Conservation (phyloP, 805 yeast genomes). For the Danielia reshetovae region DNA sequence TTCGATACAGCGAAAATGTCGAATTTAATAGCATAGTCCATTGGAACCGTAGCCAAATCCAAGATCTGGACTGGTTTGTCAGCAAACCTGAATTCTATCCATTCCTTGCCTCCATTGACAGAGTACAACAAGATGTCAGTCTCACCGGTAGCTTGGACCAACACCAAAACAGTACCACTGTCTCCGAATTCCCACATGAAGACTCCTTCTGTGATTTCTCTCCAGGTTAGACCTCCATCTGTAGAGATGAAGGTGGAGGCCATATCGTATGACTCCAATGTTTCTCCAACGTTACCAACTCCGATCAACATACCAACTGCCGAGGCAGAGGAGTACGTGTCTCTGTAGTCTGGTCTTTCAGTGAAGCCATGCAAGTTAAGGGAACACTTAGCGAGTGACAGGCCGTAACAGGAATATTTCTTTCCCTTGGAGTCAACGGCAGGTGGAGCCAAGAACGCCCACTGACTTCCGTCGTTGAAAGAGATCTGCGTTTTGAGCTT, state of each 20-base stretch:
- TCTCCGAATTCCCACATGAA: conserved; percentile 97
- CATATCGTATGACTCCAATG: conserved; percentile 45
- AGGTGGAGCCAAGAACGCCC: conserved; percentile 76
- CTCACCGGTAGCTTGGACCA: conserved; percentile 55
- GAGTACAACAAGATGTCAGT: conserved; percentile 65
- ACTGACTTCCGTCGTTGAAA: conserved; percentile 87
- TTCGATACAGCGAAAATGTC: conserved; percentile 53
- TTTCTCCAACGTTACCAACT: conserved; percentile 87
- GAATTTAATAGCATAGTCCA: conserved; percentile 83
- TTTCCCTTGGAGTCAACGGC: conserved; percentile 56
- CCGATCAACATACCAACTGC: conserved; percentile 87
- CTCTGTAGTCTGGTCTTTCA: conserved; percentile 78
- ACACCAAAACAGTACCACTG: conserved; percentile 79
- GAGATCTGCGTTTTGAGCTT: conserved; percentile 69
- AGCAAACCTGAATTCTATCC: conserved; percentile 65
- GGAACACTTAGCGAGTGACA: conserved; percentile 59
- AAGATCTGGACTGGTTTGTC: conserved; percentile 51
- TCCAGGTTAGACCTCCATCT: conserved; percentile 95
- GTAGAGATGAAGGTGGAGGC: conserved; percentile 71
- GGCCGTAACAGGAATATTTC: conserved; percentile 48
- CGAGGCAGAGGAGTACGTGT: conserved; percentile 81
- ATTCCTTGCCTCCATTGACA: conserved; percentile 72
- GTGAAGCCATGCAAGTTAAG: conserved; percentile 88
- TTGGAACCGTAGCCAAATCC: conserved; percentile 87
- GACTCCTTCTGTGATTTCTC: conserved; percentile 66